Percentiles rank a stretch among this genome's conserved stretches.
These are phyloP conservation scores for Ceratobasidium sp. DNA, from an alignment of 1,284 basidiomycete genomes.

Conservation along the genomic window DNA sequence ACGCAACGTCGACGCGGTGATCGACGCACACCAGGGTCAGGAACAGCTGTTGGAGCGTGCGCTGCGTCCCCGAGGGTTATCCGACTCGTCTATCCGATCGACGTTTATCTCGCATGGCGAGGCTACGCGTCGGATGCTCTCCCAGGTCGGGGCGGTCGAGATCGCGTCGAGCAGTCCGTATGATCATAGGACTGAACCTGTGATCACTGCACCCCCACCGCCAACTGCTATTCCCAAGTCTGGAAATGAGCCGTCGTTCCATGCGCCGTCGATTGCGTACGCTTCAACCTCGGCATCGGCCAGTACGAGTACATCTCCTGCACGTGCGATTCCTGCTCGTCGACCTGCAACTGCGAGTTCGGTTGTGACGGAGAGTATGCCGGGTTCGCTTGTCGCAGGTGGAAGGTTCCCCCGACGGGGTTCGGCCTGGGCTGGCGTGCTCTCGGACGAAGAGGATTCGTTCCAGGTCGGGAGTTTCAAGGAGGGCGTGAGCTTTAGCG, in stretches of 20 bases:
- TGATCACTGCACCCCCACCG: not conserved
- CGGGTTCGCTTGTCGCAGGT: conserved; percentile 10
- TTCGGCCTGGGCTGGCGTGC: conserved; percentile 16
- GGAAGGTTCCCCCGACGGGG: conserved; percentile 1
- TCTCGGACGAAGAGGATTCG: conserved; percentile 30
- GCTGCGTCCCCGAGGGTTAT: conserved; percentile 80
- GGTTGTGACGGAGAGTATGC: not conserved
- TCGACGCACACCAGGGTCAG: conserved; percentile 64
- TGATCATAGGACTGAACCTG: not conserved
- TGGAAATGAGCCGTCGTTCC: not conserved
- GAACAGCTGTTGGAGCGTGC: conserved; percentile 66
- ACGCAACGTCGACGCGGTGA: conserved; percentile 78
- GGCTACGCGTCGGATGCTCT: not conserved
- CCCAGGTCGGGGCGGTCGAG: not conserved
- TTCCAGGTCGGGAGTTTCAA: conserved; percentile 39
- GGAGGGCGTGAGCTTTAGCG: conserved; percentile 35
- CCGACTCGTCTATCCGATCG: conserved; percentile 89
- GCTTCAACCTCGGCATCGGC: conserved; percentile 25
- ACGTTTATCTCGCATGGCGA: conserved; percentile 66
- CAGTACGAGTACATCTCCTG: conserved; percentile 28
- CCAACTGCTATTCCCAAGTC: conserved; percentile 10
- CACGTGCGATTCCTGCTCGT: conserved; percentile 22
- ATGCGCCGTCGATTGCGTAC: not conserved
- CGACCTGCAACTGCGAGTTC: not conserved
- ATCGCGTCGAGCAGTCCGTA: conserved; percentile 12